A percentile compares a stretch with the other conserved stretches of the same genome.
These are phyloP conservation scores for Boletus rufocinnamomeus DNA, from an alignment of 768 basidiomycete species.

Conservation along the genomic window DNA sequence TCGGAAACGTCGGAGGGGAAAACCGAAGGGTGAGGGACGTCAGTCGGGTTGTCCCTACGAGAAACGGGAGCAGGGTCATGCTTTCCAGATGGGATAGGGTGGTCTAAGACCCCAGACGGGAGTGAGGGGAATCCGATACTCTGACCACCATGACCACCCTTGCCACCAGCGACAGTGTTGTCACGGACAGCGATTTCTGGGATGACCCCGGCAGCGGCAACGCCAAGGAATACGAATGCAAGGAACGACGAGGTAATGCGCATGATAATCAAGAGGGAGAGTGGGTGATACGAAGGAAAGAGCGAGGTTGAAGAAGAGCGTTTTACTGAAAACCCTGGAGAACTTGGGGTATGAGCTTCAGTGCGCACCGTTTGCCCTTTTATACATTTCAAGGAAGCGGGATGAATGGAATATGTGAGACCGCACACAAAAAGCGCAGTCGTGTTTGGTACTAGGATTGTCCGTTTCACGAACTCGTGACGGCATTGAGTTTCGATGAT, in stretches of 20 bases:
- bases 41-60: background rate
- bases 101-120: background rate
- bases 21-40: background rate
- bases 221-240: background rate
- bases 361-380: background rate
- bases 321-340: background rate
- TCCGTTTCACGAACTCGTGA: background rate
- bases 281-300: background rate
- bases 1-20: background rate
- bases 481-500: background rate
- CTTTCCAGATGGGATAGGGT: background rate
- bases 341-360: background rate
- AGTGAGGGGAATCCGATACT: background rate
- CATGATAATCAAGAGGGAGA: background rate
- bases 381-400: background rate
- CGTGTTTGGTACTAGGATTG: background rate
- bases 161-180: background rate
- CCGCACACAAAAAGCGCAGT: background rate
- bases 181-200: background rate
- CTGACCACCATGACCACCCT: background rate
- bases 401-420: background rate
- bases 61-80: background rate
- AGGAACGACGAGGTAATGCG: conserved; percentile 3
- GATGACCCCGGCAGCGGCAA: conserved; percentile 5
- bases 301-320: background rate